Percentiles rank a stretch among this genome's conserved stretches.
phyloP scores from a whole-genome alignment of 225 moss, liverwort and hornwort species.

The Lunularia cruciata region DNA sequence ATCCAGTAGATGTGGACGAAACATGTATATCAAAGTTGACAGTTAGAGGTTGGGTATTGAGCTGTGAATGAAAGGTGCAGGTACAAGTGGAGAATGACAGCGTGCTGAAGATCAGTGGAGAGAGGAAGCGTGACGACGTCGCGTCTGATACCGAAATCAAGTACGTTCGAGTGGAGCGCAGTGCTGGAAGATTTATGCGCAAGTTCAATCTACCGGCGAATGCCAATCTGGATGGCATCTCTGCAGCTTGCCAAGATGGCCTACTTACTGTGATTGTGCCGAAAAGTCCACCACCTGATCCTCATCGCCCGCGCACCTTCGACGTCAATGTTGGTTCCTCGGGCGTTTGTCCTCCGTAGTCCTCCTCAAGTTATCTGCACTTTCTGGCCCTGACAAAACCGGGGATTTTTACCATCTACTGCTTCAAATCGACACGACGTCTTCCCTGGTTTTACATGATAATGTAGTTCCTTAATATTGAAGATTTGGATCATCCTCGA shows the following conservation, averaged over 20 bases:
- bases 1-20: conserved; percentile 26
- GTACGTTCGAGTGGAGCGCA: conserved; percentile 69
- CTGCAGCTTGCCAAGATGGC: conserved; percentile 64
- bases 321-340: conserved; percentile 60
- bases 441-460: background rate
- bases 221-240: conserved; percentile 62
- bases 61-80: conserved; percentile 38
- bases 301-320: conserved; percentile 62
- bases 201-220: conserved; percentile 72
- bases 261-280: conserved; percentile 71
- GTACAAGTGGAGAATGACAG: conserved; percentile 83
- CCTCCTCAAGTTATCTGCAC: conserved; percentile 11
- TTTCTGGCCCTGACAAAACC: conserved; percentile 14
- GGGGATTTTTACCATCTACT: conserved; percentile 23
- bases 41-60: conserved; percentile 29
- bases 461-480: background rate
- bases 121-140: conserved; percentile 59
- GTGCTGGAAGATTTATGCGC: conserved; percentile 69
- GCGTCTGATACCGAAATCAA: conserved; percentile 63
- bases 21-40: conserved; percentile 21
- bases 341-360: conserved; percentile 36
- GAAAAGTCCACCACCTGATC: conserved; percentile 57
- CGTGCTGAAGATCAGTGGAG: conserved; percentile 70
- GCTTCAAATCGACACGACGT: background rate
- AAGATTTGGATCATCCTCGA: background rate